Percentiles rank a stretch among this genome's conserved stretches.
Conservation (phyloP, 2,329 filamentous ascomycete genomes). For the Fonsecaea erecta region DNA sequence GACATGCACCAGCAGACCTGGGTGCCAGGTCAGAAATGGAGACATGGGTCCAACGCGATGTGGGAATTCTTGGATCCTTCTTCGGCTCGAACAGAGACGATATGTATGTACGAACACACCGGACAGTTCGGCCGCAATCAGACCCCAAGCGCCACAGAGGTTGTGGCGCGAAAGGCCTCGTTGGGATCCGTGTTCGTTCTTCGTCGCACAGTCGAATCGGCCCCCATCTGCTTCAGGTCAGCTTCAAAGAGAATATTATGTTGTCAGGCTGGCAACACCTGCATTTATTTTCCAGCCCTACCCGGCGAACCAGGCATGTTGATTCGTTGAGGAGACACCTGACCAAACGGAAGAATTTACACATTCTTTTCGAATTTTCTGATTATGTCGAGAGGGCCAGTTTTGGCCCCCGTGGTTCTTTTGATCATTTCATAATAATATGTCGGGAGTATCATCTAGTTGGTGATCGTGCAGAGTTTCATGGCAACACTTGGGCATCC, state of each 20-base stretch:
- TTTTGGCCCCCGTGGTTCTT: conserved; percentile 11
- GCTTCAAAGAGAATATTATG: neutral
- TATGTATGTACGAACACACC: too few species aligned
- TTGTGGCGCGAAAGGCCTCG: neutral
- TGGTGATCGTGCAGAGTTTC: too few species aligned
- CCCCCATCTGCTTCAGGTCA: neutral
- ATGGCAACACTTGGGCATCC: neutral
- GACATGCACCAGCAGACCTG: neutral
- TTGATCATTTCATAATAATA: neutral
- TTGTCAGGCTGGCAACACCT: neutral
- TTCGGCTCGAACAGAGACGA: neutral
- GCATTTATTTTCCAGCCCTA: neutral
- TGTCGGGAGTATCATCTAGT: neutral
- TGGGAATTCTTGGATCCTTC: neutral
- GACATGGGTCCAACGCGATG: neutral
- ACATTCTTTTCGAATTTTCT: neutral
- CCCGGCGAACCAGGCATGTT: too few species aligned
- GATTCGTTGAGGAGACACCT: neutral
- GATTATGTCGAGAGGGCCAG: neutral
- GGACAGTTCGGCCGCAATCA: neutral
- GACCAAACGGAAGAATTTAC: neutral
- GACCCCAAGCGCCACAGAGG: neutral
- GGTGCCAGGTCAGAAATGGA: conserved; percentile 1
- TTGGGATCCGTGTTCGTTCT: neutral
- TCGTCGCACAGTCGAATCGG: neutral